Evolutionary conservation across 345 rosid species (phyloP).

Genomic region (Citrus glauca): DNA sequence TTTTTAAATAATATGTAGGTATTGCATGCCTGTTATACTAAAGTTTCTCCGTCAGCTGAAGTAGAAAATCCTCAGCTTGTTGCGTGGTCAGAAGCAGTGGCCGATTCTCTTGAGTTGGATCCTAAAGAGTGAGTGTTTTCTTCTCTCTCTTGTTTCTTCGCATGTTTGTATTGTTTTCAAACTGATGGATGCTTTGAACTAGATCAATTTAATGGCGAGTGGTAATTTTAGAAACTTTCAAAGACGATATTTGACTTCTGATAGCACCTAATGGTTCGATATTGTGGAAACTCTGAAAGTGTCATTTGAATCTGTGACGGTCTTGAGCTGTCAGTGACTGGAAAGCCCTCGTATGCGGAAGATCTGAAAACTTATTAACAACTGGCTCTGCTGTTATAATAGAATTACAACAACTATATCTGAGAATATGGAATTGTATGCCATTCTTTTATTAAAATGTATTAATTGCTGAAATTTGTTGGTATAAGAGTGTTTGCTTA

Average conservation of each 20-base stretch:
- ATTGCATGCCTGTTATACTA: slow-evolving; percentile 79
- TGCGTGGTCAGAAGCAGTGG: slow-evolving; percentile 91
- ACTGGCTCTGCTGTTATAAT: neutral
- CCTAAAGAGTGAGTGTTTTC: slow-evolving; percentile 69
- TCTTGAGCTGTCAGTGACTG: neutral
- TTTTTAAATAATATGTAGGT: slow-evolving; percentile 42
- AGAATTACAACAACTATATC: neutral
- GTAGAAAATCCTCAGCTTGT: slow-evolving; percentile 91
- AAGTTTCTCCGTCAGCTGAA: slow-evolving; percentile 81
- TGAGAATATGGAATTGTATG: neutral
- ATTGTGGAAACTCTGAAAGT: neutral
- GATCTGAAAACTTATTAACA: neutral
- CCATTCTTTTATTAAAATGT: too few relatives aligned
- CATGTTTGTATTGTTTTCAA: neutral
- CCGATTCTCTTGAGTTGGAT: slow-evolving; percentile 75
- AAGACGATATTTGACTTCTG: neutral
- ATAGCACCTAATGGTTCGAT: neutral
- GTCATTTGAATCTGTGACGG: neutral
- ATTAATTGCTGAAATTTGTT: neutral
- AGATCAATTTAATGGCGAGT: neutral
- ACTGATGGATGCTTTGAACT: neutral
- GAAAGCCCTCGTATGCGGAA: neutral
- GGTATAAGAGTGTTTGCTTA: neutral
- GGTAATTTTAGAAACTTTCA: neutral
- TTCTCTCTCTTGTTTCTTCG: neutral